Base-by-base conservation (phyloP, 2,329 filamentous ascomycete species). In the Periconia sp. region DNA sequence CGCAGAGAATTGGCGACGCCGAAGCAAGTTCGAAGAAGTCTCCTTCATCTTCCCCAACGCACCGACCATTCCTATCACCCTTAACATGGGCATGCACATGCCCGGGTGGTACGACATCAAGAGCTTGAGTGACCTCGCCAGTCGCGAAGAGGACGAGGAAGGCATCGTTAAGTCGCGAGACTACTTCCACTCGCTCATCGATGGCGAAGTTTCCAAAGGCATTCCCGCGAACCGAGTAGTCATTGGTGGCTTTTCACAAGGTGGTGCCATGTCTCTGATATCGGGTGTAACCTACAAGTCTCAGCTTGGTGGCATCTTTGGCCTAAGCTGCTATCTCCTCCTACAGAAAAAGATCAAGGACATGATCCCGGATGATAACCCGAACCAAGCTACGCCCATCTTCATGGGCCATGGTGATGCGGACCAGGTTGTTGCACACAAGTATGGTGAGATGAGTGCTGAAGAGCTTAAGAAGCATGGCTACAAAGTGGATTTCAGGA, bases 31-130 rank as follows among this genome's bases (percentile, higher is more conserved):
- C 59, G 85, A 92, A 53, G 89, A 97, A 76, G 90, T 96, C 72
- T 89, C 93, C 70, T 97, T 97, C 74, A 85, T 99, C 69, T 88
- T 99, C 74, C 94, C 94, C 15, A 90, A 96, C 77, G 94, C 94
- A 27, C 92, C 93, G 6, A 77, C 76, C 37, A 94, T 96, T 50
- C 91, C 92, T 31, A 91, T 97, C 70, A 92, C 91, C n/a, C 80
- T 87, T 65, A 92, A 92, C 70, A 80, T 81, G 57, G 90, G 90
- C 50, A 87, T 89, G 82, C 71, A 74, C 23, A 95, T 96, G 91
- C 90, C 92, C 1, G 92, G 88, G 20, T 94, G 90, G 90, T 94
- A 91, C 73, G 89, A 94, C 65, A 87, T 94, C 71, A 75, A 76
- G 50, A 73, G 74, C 17, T 77, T 82, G 50, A 73, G 73, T 50